phyloP scores from a whole-genome alignment of 306 rosid species.

The Lotus japonicus region DNA sequence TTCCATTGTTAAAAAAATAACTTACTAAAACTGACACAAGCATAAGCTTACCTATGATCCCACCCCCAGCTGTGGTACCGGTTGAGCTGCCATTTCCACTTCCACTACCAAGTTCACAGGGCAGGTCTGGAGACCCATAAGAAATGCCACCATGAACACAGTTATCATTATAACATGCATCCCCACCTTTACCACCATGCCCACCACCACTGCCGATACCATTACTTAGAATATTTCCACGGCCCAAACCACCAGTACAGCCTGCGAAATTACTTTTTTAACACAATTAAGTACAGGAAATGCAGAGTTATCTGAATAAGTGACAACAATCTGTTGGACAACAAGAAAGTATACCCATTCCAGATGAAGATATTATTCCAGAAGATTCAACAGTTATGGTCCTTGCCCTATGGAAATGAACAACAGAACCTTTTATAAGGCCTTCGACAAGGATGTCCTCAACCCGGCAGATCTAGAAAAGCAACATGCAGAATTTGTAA shows the following conservation, averaged over 20 bases:
- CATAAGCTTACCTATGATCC: constrained; percentile 69
- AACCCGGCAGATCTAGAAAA: constrained; percentile 81
- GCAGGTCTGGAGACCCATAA: constrained; percentile 68
- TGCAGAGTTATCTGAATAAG: neutral
- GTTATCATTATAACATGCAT: constrained; percentile 41
- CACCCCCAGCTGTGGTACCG: constrained; percentile 84
- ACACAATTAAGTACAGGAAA: constrained; percentile 1
- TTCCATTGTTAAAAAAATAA: neutral
- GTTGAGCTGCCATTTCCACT: constrained; percentile 62
- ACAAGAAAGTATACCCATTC: constrained; percentile 65
- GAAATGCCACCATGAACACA: constrained; percentile 74
- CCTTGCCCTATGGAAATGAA: constrained; percentile 97
- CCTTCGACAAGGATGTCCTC: constrained; percentile 90
- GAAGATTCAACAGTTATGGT: constrained; percentile 63
- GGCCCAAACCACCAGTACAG: constrained; percentile 86
- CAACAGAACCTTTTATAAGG: constrained; percentile 88
- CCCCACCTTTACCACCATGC: constrained; percentile 95
- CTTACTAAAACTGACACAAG: constrained; percentile 4
- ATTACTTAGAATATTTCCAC: constrained; percentile 46
- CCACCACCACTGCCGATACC: constrained; percentile 96
- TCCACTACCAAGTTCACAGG: constrained; percentile 99
- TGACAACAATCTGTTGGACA: neutral
- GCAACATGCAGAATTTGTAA: constrained; percentile 23
- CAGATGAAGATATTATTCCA: constrained; percentile 83
- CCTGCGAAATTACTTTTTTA: constrained; percentile 38